Conservation (phyloP, 2,329 filamentous ascomycete species). For the Penicillium sp. region DNA sequence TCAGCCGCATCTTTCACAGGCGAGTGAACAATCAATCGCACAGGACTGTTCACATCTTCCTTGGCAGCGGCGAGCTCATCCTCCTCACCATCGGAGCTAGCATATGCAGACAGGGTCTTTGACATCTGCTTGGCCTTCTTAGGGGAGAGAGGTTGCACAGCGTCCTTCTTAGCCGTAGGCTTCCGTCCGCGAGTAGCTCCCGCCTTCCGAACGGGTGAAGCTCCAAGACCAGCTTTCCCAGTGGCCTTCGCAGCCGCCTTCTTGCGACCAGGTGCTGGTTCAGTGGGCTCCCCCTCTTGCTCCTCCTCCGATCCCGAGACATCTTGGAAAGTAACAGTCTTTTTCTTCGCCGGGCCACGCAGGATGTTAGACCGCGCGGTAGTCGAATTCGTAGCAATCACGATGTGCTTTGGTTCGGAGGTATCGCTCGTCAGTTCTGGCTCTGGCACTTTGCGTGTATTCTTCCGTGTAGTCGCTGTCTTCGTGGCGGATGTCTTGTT, state of each 20-base stretch:
- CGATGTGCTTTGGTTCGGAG: slow-evolving; percentile 27
- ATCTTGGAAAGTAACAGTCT: slow-evolving; percentile 55
- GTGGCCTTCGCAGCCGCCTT: slow-evolving; percentile 24
- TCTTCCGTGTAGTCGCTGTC: slow-evolving; percentile 17
- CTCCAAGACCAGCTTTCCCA: slow-evolving; percentile 44
- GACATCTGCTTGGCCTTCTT: slow-evolving; percentile 54
- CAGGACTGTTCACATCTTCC: slow-evolving; percentile 27
- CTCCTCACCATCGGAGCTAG: slow-evolving; percentile 46
- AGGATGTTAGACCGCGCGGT: slow-evolving; percentile 35
- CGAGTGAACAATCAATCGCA: slow-evolving; percentile 39
- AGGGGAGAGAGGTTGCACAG: slow-evolving; percentile 48
- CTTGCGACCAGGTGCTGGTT: no score
- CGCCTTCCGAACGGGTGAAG: slow-evolving; percentile 52
- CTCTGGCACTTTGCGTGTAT: slow-evolving; percentile 13
- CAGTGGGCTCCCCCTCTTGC: slow-evolving; percentile 43
- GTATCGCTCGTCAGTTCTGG: slow-evolving; percentile 10
- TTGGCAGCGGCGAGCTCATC: slow-evolving; percentile 48
- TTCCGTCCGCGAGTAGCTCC: slow-evolving; percentile 35
- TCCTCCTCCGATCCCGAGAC: slow-evolving; percentile 47
- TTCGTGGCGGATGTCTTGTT: slow-evolving; percentile 13
- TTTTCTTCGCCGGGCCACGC: slow-evolving; percentile 42
- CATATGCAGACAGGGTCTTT: slow-evolving; percentile 42
- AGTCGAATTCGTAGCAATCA: slow-evolving; percentile 35
- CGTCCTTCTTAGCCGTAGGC: slow-evolving; percentile 36
- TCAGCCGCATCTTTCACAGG: slow-evolving; percentile 36